Evolutionary conservation across 495 filamentous ascomycete genomes (phyloP), one percentile per base, ranked within the genome.

Genomic region (Copromyces sp.): DNA sequence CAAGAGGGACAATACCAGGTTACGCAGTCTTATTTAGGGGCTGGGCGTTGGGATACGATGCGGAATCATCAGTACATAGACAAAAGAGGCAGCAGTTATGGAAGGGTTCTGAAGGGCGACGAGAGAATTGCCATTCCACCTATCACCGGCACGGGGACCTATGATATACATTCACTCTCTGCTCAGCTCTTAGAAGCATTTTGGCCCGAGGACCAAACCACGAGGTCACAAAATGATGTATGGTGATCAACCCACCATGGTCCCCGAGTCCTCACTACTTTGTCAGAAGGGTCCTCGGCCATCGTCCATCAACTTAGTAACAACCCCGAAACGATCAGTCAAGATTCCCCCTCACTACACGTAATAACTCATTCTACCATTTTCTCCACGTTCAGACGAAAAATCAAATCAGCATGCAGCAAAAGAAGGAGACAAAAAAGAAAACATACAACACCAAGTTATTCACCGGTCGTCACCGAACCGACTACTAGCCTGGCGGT

Each of bases 1-100:
- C 37, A 42, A 79, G 76, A 78, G 80, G 75, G 81, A 85, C 71
- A 81, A 81, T 53, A 79, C 80, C 7, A 38, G 70, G 69, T 71
- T 80, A 72, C 70, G 70, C 41, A 53, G 70, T 20, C 38, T 71
- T 35, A 61, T 61, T 61, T 61, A 61, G 29, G 12, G 53, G 53
- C 35, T 61, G 53, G 29, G 29, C 6, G 6, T 35, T 32, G 53
- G 24, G 29, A 61, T 32, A 32, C 14, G 53, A 35, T 61, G 6
- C 1, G 7, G 17, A 14, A 61, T 35, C 7, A 61, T 16, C 7
- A 16, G 53, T 35, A 17, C 53, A 61, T 61, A 17, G 53, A 61
- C 12, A 35, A 61, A 61, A 61, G 53, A 61, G 53, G 29, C 29
- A 61, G 53, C 53, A 61, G 53, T 17, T 35, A 35, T 35, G 53